A percentile compares a stretch with the other conserved stretches of the same genome.
Evolutionary conservation across 2,329 filamentous ascomycete species (phyloP).

Genomic region (Ophiostoma triangulosporum): DNA sequence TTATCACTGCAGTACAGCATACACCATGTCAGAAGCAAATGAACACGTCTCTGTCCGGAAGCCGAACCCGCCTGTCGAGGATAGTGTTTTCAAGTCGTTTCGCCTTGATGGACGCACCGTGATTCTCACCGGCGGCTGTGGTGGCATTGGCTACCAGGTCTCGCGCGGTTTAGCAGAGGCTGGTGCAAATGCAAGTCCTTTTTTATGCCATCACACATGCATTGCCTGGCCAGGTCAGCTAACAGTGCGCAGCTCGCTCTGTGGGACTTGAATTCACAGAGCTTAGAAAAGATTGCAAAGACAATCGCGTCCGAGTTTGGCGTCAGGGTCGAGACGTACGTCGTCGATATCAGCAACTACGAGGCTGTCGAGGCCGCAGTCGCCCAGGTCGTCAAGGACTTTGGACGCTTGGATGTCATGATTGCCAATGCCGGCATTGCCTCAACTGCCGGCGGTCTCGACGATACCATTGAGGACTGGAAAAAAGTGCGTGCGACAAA

Average conservation of each 20-base stretch:
- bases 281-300: neutral
- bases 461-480: conserved; percentile 52
- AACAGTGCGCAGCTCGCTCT: neutral
- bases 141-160: conserved; percentile 44
- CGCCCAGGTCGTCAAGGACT: conserved; percentile 44
- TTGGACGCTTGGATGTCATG: conserved; percentile 64
- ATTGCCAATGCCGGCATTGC: conserved; percentile 69
- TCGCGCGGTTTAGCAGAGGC: conserved; percentile 44
- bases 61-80: conserved; percentile 10
- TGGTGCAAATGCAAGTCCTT: conserved; percentile 30
- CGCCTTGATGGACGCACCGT: conserved; percentile 42
- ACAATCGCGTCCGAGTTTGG: conserved; percentile 38
- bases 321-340: conserved; percentile 51
- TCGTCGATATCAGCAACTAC: conserved; percentile 44
- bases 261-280: neutral
- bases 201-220: too few species aligned
- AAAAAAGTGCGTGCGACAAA: conserved; percentile 56
- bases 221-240: neutral
- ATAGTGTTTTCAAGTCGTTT: conserved; percentile 27
- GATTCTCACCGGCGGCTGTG: conserved; percentile 41
- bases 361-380: conserved; percentile 38
- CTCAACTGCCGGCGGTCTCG: conserved; percentile 53
- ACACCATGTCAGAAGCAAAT: neutral
- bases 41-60: conserved; percentile 6
- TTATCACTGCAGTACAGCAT: too few species aligned